These are phyloP conservation scores for Pestalotiopsis fici DNA, from an alignment of 2,329 filamentous ascomycete species.

Conservation along the genomic window DNA sequence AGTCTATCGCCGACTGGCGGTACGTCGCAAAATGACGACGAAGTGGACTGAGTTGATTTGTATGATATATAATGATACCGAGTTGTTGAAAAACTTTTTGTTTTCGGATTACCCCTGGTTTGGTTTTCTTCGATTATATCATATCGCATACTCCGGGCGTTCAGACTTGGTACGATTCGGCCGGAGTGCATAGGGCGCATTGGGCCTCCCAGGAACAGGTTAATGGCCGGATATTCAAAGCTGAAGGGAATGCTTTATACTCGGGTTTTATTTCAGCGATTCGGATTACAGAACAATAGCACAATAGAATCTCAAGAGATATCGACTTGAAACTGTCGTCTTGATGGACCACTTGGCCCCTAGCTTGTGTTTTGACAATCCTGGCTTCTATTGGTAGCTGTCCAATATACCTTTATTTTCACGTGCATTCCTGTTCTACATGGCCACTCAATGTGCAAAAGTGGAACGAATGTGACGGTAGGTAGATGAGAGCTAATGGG, in stretches of 20 bases:
- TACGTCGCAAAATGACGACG: slow-evolving; percentile 11
- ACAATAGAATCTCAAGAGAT: background rate
- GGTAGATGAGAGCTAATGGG: too few species aligned
- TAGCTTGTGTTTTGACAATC: too few species aligned
- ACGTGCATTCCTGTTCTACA: too few species aligned
- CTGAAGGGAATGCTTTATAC: background rate
- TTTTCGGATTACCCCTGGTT: background rate
- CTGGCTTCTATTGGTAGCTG: too few species aligned
- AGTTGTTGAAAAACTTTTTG: background rate
- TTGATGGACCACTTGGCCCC: too few species aligned
- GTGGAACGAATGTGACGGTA: too few species aligned
- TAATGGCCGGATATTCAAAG: background rate
- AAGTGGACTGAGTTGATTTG: slow-evolving; percentile 14
- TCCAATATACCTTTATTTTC: too few species aligned
- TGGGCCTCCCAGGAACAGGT: background rate
- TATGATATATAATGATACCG: background rate
- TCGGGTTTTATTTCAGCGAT: background rate
- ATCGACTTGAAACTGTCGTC: background rate
- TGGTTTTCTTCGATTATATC: background rate
- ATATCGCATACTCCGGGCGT: slow-evolving; percentile 8
- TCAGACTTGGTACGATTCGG: background rate
- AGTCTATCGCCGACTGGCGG: slow-evolving; percentile 7
- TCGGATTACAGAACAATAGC: background rate
- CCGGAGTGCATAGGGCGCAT: background rate
- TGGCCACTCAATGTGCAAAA: too few species aligned